Evolutionary conservation across 768 basidiomycete species (phyloP), one percentile per base, ranked within the genome.

Genomic region (Trametes gibbosa): DNA sequence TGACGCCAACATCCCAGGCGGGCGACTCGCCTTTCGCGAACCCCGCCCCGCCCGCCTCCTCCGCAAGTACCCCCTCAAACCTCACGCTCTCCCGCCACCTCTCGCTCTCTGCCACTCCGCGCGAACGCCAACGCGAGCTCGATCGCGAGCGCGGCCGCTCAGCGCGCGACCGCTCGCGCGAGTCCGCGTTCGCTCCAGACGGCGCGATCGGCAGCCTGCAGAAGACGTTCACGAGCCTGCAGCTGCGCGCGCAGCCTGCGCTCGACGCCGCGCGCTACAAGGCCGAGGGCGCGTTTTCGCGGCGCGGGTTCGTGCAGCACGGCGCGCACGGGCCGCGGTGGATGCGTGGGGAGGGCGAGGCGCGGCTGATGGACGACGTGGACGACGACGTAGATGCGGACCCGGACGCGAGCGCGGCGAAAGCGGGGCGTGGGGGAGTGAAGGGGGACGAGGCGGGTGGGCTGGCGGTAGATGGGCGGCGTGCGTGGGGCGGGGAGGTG

Each of bases 241-340:
- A 74, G 57, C 73, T 75, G 32, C 70, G 69, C 19, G 76, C 76
- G 13, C 78, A 83, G 65, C 85, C 85, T 0, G 78, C 73, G 43
- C 67, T 87, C 24, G 86, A 88, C 56, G 80, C 81, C 29, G 86
- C 84, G 24, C 73, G 84, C 59, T 89, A 82, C 70, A 89, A 89
- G 70, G 87, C 86, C 0, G 87, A 89, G 69, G 87, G 86, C 19
- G 87, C 86, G 17, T 64, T 89, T 32, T 83, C 77, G 59, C 74
- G 74, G 64, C 75, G 85, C 4, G 87, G 86, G 40, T 89, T 80
- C 63, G 80, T 87, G 35, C 69, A 72, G 39, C 75, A 74, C 59
- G 24, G 50, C 67, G 14, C 65, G 63, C 58, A 46, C 56, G 50
- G 56, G 61, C 55, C 54, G 47, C 39, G 59, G 25, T 61, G 58